These are phyloP conservation scores for Lactifluus pinguis DNA, from an alignment of 768 basidiomycete genomes.

Conservation along the genomic window DNA sequence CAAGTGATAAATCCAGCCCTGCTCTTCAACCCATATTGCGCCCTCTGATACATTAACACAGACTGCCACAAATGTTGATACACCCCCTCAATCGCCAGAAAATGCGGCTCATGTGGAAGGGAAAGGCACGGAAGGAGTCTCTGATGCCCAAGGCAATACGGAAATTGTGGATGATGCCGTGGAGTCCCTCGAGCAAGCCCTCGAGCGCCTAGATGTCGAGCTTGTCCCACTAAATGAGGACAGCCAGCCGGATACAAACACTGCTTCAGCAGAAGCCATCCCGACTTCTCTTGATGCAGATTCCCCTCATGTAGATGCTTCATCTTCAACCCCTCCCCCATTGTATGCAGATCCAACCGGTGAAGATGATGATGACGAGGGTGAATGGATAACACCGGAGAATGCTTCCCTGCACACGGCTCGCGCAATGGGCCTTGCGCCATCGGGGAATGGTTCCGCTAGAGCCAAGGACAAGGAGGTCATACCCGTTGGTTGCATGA, in stretches of 20 bases:
- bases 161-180: conserved; percentile 17
- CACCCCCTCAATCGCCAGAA: neutral
- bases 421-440: conserved; percentile 73
- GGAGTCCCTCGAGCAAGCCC: neutral
- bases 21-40: neutral
- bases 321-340: conserved; percentile 22
- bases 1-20: neutral
- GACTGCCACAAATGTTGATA: neutral
- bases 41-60: neutral
- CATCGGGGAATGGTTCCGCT: conserved; percentile 34
- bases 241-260: neutral
- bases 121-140: neutral
- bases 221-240: conserved; percentile 9
- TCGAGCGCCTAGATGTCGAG: conserved; percentile 6
- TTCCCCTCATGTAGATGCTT: conserved; percentile 15
- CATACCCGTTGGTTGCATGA: conserved; percentile 85
- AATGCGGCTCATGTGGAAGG: neutral
- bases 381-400: conserved; percentile 94
- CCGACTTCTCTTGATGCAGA: conserved; percentile 7
- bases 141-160: neutral
- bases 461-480: conserved; percentile 29
- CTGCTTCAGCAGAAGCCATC: neutral
- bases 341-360: conserved; percentile 72
- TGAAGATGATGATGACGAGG: conserved; percentile 77
- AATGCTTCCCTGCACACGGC: conserved; percentile 86